phyloP scores from a whole-genome alignment of 345 rosid genomes.

The Brassica incana region DNA sequence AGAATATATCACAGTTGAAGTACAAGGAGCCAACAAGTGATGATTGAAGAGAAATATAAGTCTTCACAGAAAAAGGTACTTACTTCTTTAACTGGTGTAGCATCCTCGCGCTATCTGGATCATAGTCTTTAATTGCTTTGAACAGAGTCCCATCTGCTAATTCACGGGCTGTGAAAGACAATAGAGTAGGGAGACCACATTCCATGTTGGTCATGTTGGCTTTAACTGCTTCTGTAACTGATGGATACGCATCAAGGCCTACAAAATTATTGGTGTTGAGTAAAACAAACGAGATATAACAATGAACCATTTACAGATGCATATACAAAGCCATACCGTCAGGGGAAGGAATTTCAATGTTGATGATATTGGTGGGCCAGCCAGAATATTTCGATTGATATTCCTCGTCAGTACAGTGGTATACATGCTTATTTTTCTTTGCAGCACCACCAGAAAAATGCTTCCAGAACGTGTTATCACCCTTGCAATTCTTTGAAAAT shows the following conservation, averaged over 20 bases:
- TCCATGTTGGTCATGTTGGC: slow-evolving; percentile 75
- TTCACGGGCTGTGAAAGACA: slow-evolving; percentile 97
- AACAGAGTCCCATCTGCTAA: slow-evolving; percentile 93
- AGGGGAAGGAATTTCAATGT: slow-evolving; percentile 85
- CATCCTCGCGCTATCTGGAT: slow-evolving; percentile 88
- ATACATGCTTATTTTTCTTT: slow-evolving; percentile 55
- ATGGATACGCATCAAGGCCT: slow-evolving; percentile 65
- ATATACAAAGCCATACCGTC: slow-evolving; percentile 51
- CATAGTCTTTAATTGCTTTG: slow-evolving; percentile 92
- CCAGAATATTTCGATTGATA: slow-evolving; percentile 84
- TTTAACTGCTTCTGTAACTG: slow-evolving; percentile 56
- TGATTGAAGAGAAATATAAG: slow-evolving; percentile 4
- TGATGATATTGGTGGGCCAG: slow-evolving; percentile 91
- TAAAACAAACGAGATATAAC: slow-evolving; percentile 2
- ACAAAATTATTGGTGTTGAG: slow-evolving; percentile 5
- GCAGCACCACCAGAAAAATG: slow-evolving; percentile 62
- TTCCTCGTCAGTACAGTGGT: slow-evolving; percentile 81
- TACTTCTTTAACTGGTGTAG: slow-evolving; percentile 78
- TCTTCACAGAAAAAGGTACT: slow-evolving; percentile 19
- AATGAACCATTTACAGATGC: slow-evolving; percentile 6
- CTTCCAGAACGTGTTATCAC: slow-evolving; percentile 67
- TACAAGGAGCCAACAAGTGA: slow-evolving; percentile 12
- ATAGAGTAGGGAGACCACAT: slow-evolving; percentile 84
- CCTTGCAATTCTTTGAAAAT: slow-evolving; percentile 78
- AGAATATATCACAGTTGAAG: slow-evolving; percentile 7